Base-by-base conservation (phyloP, 129 eudicot genomes). In the Apium graveolens region DNA sequence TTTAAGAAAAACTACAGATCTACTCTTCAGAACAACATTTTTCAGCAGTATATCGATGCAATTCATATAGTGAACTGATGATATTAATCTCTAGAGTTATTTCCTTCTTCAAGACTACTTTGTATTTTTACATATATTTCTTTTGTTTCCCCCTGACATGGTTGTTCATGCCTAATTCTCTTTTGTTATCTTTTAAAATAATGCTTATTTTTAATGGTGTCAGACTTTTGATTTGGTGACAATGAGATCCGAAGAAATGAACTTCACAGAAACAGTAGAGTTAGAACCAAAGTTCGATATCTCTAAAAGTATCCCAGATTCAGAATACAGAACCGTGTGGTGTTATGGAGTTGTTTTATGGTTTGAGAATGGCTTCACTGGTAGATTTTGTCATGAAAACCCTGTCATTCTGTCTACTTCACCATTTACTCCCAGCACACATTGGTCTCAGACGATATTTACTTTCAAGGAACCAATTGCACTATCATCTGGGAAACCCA, bases 381-480 rank as follows among this genome's bases (percentile, higher is more conserved):
- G 74, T 78, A 87, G 98, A 73, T 91, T 91, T 66, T 91, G 98
- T 78, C 90, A 85, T 65, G 98, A 91, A 74, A 80, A 51, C 80
- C 91, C 93, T 2, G 86, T 86, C 0, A 77, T 81, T 78, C 81
- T 93, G 73, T 89, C 98, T 69, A 93, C 97, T 13, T 93, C 96
- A 11, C 98, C 97, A 14, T 91, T 86, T 53, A 80, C 84, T 70
- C 91, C 89, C 68, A 82, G 83, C 63, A 93, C 97, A 37, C 98
- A 93, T 73, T 93, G 98, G 98, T 86, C 93, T 11, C 98, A 93
- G 45, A 91, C 98, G 0, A 76, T 93, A 62, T 87, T 93, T 55
- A 91, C 98, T 71, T 87, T 93, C 78, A 32, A 73, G 77, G 97
- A 91, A 74, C 96, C 98, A 57, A 86, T 94, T 78, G 86, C 91